A percentile compares a stretch with the other conserved stretches of the same genome.
These are phyloP conservation scores for Coemansia sp. DNA, from an alignment of 192 early-diverging fungal genomes.

Conservation along the genomic window DNA sequence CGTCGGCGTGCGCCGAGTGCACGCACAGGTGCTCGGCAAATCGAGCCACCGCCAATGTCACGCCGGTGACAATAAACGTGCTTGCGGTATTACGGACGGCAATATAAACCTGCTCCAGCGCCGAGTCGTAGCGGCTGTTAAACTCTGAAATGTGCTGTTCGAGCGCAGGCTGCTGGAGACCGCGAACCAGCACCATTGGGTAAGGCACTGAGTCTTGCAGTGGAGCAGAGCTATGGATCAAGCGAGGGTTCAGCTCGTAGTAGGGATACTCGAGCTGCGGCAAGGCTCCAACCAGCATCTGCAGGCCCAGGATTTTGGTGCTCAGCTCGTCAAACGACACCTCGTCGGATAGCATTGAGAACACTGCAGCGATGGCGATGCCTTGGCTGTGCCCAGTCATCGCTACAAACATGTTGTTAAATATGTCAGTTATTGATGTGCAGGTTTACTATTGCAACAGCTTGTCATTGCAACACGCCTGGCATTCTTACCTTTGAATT, in stretches of 20 bases:
- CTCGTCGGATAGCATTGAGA: slow-evolving; percentile 73
- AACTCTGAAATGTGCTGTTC: slow-evolving; percentile 7
- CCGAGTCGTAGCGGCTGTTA: slow-evolving; percentile 4
- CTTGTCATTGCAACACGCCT: no score
- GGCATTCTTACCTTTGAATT: slow-evolving; percentile 29
- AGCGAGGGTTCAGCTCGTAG: neutral
- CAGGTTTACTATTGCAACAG: no score
- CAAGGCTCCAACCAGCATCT: slow-evolving; percentile 79
- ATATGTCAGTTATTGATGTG: no score
- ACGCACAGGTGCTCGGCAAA: slow-evolving; percentile 6
- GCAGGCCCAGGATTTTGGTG: slow-evolving; percentile 72
- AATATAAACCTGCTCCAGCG: slow-evolving; percentile 7
- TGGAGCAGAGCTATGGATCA: neutral
- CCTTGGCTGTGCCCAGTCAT: slow-evolving; percentile 88
- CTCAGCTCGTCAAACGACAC: slow-evolving; percentile 73
- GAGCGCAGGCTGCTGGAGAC: neutral
- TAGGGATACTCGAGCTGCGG: slow-evolving; percentile 59
- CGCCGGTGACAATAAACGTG: slow-evolving; percentile 24
- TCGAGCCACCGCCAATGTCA: neutral
- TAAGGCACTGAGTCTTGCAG: neutral
- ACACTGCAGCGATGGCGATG: slow-evolving; percentile 76
- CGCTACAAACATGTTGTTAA: slow-evolving; percentile 22
- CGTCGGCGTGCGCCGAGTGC: slow-evolving; percentile 3
- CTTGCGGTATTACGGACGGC: slow-evolving; percentile 17
- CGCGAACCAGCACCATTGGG: slow-evolving; percentile 33